Base-by-base conservation (phyloP, 257 asterid genomes). In the Rubia yunnanensis region DNA sequence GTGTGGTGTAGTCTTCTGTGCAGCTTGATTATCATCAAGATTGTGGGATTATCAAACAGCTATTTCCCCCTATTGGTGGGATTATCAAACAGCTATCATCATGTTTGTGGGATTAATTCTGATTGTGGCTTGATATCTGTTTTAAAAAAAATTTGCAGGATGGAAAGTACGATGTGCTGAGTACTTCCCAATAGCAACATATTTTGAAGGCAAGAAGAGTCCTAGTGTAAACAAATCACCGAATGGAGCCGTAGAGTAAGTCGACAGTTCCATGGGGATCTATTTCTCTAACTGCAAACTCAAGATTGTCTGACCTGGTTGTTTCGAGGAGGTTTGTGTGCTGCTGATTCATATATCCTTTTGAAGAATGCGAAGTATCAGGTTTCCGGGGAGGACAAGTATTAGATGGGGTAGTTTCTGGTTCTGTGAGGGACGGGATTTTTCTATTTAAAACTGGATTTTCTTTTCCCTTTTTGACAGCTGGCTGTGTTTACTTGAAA, bases 91-190 rank as follows among this genome's bases (percentile, higher is more conserved):
- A 4, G 17, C 27, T 26, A 23, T 54, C 17, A 3, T 30, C 34
- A 3, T n/a, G n/a, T n/a, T n/a, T n/a, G n/a, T n/a, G 63, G 23
- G 38, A 11, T 27, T 53, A 28, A n/a, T 64, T 28, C 50, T 56
- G 44, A 65, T n/a, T 30, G 57, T 35, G 15, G 14, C 11, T 56
- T 56, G 26, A 58, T 30, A 5, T 49, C 68, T 63, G 5, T 54
- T 54, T 53, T 1, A 3, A 0, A 53, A 34, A 60, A 15, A 64
- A 11, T 63, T 56, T 49, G 76, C 78, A 94, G 99, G 95, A 79
- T 94, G 99, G 99, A 88, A 83, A 74, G 77, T 27, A 35, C 86
- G 73, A 17, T 94, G 97, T 64, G 84, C 95, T 13, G 96, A 80
- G 70, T 85, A 73, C 84, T 94, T 90, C 76, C 92, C 88, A 5